Percentiles rank a stretch among this genome's conserved stretches.
phyloP scores from a whole-genome alignment of 495 filamentous ascomycete genomes.

The Copromyces sp. region DNA sequence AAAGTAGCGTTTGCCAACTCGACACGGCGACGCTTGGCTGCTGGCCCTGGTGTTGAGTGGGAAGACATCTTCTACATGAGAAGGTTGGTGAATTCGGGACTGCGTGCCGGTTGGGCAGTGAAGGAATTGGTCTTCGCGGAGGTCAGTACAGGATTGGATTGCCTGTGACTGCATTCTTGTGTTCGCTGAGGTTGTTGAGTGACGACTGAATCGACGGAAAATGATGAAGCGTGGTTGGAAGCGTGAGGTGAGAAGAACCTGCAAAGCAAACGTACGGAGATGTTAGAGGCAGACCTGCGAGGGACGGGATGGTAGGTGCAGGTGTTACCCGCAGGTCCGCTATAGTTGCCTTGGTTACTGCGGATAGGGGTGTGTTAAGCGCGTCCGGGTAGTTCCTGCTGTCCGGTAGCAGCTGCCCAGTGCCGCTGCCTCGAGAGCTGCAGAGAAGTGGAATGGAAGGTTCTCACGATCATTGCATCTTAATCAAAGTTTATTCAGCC shows the following conservation, averaged over 20 bases:
- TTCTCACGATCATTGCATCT: background rate
- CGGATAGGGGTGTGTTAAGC: background rate
- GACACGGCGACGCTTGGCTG: constrained; percentile 23
- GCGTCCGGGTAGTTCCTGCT: background rate
- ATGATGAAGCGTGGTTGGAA: background rate
- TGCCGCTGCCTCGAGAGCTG: background rate
- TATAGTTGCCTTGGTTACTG: background rate
- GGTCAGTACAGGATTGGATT: background rate
- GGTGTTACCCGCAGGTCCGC: background rate
- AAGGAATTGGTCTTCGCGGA: background rate
- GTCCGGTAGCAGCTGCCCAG: background rate
- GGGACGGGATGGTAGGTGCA: background rate
- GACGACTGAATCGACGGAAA: background rate
- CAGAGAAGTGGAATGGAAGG: background rate
- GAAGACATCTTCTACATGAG: constrained; percentile 7
- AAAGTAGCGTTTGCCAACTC: constrained; percentile 19
- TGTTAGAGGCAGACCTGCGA: background rate
- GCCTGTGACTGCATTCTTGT: background rate
- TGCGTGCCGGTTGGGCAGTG: background rate
- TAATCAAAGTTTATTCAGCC: background rate
- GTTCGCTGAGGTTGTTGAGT: background rate
- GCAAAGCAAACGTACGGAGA: background rate
- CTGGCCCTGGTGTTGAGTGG: constrained; percentile 11
- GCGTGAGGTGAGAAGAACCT: background rate
- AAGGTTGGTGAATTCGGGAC: background rate